Evolutionary conservation across 2,329 filamentous ascomycete species (phyloP), one percentile per base, ranked within the genome.

Genomic region (Clonostachys rosea): DNA sequence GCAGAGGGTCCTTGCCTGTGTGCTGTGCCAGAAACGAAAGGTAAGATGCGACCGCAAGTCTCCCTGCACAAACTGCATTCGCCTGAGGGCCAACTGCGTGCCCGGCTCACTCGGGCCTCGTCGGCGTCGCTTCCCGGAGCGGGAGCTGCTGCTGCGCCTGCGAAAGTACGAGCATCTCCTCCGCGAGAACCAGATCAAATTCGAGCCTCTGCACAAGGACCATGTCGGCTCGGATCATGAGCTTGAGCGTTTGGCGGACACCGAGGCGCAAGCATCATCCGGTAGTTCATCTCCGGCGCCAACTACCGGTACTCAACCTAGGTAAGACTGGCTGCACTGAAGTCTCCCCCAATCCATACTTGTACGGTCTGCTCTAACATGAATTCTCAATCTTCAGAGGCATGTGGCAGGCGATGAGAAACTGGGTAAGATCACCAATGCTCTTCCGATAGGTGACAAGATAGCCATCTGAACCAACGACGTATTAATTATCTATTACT

Each of bases 21-120:
- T 81, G 2, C 68, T 75, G 2, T 89, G 84, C 52, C 81, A 86
- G 55, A 79, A 83, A 53, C 76, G 81, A 44, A 86, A 85, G 56
- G 67, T 85, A 36, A 82, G 77, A 50, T 86, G 83, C 60, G 74
- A 84, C 54, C 76, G 78, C 49, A 71, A 65, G 18, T 75, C 75
- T 51, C 82, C 81, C 4, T 86, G 83, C 54, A 58, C 68, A 2
- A 75, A 75, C 46, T 85, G 83, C 54, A 54, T 67, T 35, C 75
- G 68, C 45, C 59, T 68, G 11, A 54, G 62, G 0, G 60, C 58
- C 1, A 62, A 75, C 41, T 86, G 77, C 49, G 55, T 68, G 47
- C 58, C 74, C 43, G 54, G 70, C 56, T 48, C 71, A 43, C 48
- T 60, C 14, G 49, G 70, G 56, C 59, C 71, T 62, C 56, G 68